Evolutionary conservation across 2,329 filamentous ascomycete species (phyloP).

Genomic region (Colletotrichum sp.): DNA sequence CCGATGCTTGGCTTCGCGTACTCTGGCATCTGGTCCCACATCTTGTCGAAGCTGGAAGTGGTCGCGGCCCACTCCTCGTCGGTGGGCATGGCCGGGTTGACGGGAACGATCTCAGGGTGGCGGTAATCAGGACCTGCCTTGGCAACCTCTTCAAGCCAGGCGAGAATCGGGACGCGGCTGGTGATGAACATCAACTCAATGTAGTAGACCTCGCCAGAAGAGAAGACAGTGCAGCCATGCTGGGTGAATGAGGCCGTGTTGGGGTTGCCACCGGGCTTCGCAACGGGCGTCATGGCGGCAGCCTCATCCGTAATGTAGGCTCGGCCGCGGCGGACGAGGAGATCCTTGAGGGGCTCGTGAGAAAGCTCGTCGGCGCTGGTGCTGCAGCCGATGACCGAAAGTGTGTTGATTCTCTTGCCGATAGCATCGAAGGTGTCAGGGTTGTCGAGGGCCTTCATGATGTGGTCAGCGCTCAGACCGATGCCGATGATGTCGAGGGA

Average conservation of each 20-base stretch:
- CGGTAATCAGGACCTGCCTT: constrained; percentile 35
- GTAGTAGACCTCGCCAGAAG: constrained; percentile 65
- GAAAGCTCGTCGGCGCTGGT: constrained; percentile 42
- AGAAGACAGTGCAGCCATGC: constrained; percentile 71
- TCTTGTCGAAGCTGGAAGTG: constrained; percentile 26
- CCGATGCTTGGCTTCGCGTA: constrained; percentile 32
- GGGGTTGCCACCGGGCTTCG: constrained; percentile 47
- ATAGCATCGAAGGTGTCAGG: constrained; percentile 55
- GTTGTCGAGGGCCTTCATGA: constrained; percentile 63
- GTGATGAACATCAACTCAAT: constrained; percentile 67
- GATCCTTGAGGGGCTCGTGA: constrained; percentile 51
- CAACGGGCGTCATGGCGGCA: constrained; percentile 57
- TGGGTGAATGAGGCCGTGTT: constrained; percentile 40
- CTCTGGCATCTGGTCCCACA: constrained; percentile 35
- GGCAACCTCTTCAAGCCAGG: constrained; percentile 66
- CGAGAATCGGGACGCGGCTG: constrained; percentile 58
- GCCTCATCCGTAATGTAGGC: constrained; percentile 63
- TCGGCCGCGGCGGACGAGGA: constrained; percentile 62
- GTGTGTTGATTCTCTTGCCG: constrained; percentile 47
- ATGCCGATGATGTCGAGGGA: constrained; percentile 75
- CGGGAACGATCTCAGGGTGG: constrained; percentile 44
- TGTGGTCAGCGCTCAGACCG: constrained; percentile 66
- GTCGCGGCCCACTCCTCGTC: constrained; percentile 12
- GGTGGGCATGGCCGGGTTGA: constrained; percentile 18
- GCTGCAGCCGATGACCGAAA: constrained; percentile 56